Percentiles rank a stretch among this genome's conserved stretches.
These are phyloP conservation scores for Chaetomium sp. DNA, from an alignment of 2,329 filamentous ascomycete species.

Conservation along the genomic window DNA sequence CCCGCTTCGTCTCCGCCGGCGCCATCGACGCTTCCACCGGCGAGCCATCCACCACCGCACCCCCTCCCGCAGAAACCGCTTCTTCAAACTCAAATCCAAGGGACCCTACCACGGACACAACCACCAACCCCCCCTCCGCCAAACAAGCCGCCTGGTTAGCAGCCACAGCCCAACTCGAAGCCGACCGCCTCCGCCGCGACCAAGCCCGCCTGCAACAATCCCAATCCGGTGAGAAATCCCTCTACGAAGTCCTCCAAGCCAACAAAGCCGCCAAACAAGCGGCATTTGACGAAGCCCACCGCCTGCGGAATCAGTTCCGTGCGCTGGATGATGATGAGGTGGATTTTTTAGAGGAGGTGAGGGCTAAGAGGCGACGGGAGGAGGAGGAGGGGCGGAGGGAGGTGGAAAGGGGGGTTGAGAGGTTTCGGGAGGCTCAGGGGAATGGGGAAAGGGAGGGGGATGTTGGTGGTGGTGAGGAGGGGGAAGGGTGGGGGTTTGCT, in stretches of 20 bases:
- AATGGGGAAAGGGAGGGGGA: slow-evolving; percentile 6
- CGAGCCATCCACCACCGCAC: slow-evolving; percentile 12
- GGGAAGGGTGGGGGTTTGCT: slow-evolving; percentile 21
- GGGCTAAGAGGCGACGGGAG: slow-evolving; percentile 42
- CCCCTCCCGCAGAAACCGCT: slow-evolving; percentile 10
- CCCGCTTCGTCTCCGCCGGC: slow-evolving; percentile 51
- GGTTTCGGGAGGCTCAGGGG: slow-evolving; percentile 49
- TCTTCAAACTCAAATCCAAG: slow-evolving; percentile 11
- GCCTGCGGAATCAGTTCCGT: slow-evolving; percentile 70
- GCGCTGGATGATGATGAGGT: slow-evolving; percentile 73
- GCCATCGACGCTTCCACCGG: slow-evolving; percentile 39
- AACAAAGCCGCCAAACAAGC: slow-evolving; percentile 85
- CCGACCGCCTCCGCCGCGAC: slow-evolving; percentile 48
- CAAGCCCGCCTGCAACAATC: slow-evolving; percentile 39
- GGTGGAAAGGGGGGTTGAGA: slow-evolving; percentile 49
- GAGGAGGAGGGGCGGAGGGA: slow-evolving; percentile 50
- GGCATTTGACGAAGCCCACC: slow-evolving; percentile 67
- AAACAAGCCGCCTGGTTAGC: slow-evolving; percentile 50
- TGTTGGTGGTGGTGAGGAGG: not conserved
- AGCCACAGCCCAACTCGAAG: slow-evolving; percentile 59
- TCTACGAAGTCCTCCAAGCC: slow-evolving; percentile 71
- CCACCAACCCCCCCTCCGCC: not conserved
- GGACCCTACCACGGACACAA: slow-evolving; percentile 1
- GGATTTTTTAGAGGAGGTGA: slow-evolving; percentile 62
- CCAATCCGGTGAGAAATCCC: slow-evolving; percentile 47